A percentile compares a stretch with the other conserved stretches of the same genome.
Evolutionary conservation across 805 yeast genomes (phyloP).

Genomic region (Wickerhamomyces ciferrii): DNA sequence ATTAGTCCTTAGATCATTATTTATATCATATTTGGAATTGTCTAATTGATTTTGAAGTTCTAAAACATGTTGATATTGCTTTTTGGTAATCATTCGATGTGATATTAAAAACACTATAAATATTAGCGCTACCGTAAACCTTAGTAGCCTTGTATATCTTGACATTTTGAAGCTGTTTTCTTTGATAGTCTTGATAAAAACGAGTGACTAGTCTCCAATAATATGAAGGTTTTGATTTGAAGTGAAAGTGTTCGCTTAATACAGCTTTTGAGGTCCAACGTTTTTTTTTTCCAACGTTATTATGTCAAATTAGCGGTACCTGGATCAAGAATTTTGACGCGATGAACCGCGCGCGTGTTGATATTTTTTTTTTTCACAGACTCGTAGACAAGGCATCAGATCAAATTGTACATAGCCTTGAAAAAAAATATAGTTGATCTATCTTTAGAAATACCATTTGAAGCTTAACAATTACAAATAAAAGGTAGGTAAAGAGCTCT

Average conservation of each 20-base stretch:
- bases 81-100: conserved; percentile 13
- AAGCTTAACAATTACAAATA: background rate
- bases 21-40: conserved; percentile 12
- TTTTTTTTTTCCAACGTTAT: too few species aligned
- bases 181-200: too few species aligned
- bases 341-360: background rate
- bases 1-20: conserved; percentile 7
- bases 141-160: conserved; percentile 8
- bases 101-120: conserved; percentile 12
- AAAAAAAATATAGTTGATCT: too few species aligned
- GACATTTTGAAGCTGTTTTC: conserved; percentile 4
- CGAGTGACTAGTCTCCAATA: too few species aligned
- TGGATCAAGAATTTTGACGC: too few species aligned
- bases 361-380: background rate
- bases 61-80: conserved; percentile 12
- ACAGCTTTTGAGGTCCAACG: too few species aligned
- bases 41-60: conserved; percentile 13
- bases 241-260: too few species aligned
- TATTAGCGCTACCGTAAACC: conserved; percentile 14
- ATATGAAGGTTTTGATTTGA: too few species aligned
- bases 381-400: background rate
- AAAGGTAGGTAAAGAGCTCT: too few species aligned
- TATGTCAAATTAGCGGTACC: too few species aligned
- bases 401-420: background rate
- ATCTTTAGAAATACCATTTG: too few species aligned